Evolutionary conservation across 2,329 filamentous ascomycete species (phyloP), one percentile per base, ranked within the genome.

Genomic region (Diaporthe sp.): DNA sequence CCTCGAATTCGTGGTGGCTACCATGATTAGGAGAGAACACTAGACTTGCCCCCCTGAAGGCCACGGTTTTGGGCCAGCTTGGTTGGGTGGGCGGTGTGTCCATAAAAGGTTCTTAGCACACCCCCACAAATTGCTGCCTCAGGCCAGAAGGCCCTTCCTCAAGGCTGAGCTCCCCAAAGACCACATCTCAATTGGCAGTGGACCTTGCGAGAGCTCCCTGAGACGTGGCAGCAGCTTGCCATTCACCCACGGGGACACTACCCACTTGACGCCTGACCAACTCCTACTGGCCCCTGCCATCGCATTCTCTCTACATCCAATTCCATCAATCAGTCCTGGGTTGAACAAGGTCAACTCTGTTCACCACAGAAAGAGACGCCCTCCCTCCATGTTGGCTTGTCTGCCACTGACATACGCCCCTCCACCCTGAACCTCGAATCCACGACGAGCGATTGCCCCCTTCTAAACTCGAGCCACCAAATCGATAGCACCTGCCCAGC

Each of bases 111-210:
- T 25, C 10, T 37, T 9, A 4, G 2, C 4, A 9, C 17, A 39
- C 37, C 37, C 67, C 71, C 42, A 42, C 12, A 17, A 17, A 5
- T 51, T 69, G 53, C 17, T 75, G 75, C 75, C 75, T 76, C 72
- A 76, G 75, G 75, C 75, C 59, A 72, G 13, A 39, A 42, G 2
- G 28, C 8, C 4, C 31, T 37, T 31, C 15, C 39, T 19, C 59
- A 57, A 62, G 75, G 72, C 73, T 74, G 75, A 75, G 65, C 72
- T 67, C 59, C 68, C 70, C 71, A 74, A 70, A 76, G 75, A 76
- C 75, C 75, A 76, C 75, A 76, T 76, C 73, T 76, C 75, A 75
- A 73, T 74, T 70, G 74, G 37, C 71, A 39, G 70, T 51, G 55
- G 59, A 67, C 34, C 58, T 73, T 19, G 7, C 17, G 19, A 57